Evolutionary conservation across 2,329 filamentous ascomycete genomes (phyloP).

Genomic region (Ceratocystis variospora): DNA sequence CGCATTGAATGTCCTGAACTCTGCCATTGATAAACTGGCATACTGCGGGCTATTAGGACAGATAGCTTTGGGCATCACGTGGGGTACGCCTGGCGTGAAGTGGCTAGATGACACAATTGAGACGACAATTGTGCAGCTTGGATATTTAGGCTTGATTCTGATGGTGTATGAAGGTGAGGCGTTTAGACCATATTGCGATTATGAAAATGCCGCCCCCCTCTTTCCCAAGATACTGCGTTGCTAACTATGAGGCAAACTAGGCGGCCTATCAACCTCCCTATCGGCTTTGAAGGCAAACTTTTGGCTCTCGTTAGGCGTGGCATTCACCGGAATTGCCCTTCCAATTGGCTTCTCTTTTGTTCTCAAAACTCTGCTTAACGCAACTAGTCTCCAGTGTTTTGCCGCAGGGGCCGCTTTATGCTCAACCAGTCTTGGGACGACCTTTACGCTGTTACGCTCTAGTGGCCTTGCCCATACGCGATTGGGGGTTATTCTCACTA

Average conservation of each 20-base stretch:
- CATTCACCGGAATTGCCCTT: constrained; percentile 4
- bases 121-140: constrained; percentile 46
- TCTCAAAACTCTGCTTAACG: constrained; percentile 36
- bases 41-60: constrained; percentile 63
- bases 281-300: constrained; percentile 8
- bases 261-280: constrained; percentile 7
- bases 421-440: constrained; percentile 60
- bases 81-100: constrained; percentile 51
- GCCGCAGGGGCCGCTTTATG: constrained; percentile 59
- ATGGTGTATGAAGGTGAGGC: constrained; percentile 52
- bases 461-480: constrained; percentile 33
- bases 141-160: constrained; percentile 59
- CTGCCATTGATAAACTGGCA: constrained; percentile 42
- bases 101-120: constrained; percentile 43
- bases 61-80: constrained; percentile 55
- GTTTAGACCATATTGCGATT: rapidly evolving
- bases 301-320: neutral
- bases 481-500: constrained; percentile 50
- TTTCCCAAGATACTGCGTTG: neutral
- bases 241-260: neutral
- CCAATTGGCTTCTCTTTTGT: constrained; percentile 31
- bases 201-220: neutral
- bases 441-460: constrained; percentile 40
- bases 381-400: constrained; percentile 49
- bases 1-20: constrained; percentile 45